Base-by-base conservation (phyloP, 257 asterid species). In the Sherardia arvensis region DNA sequence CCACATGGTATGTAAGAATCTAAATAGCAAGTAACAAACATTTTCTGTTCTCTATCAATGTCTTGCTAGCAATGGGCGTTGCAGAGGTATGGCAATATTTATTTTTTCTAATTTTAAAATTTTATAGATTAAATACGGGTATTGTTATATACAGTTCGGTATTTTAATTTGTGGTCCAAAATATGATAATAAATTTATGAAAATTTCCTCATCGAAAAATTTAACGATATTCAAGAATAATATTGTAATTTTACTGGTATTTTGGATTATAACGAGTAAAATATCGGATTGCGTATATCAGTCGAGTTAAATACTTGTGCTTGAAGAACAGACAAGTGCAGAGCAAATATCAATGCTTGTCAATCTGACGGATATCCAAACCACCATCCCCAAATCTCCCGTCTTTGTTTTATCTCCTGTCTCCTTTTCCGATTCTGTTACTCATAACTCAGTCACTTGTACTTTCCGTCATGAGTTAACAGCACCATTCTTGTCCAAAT, bases 31-130 rank as follows among this genome's bases (percentile, higher is more conserved):
- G 47, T 38, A 49, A 49, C 56, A 49, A 21, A 53, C 59, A 53
- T 26, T 36, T 53, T 70, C 74, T 75, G 74, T 79, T 66, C 55
- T 48, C 55, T 74, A 70, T 66, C 66, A 40, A 17, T 74, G 74
- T 76, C 73, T 76, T 36, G 2, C 54, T 7, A 57, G 74, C 14
- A 27, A 53, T 64, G 60, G 66, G 70, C 34, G 69, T 49, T 71
- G 57, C 62, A 45, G 75, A n/a, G 67, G 23, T n/a, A 47, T 63
- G 58, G 45, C 26, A 48, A 32, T 4, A 62, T 7, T 12, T 17
- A 8, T 56, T 27, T 6, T 25, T 45, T 67, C n/a, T 23, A 12
- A 49, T 20, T 49, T 49, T 49, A 49, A 49, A 49, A 3, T n/a
- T n/a, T n/a, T n/a, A n/a, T n/a, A n/a, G n/a, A n/a, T n/a, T n/a